These are phyloP conservation scores for Arthroderma sp. DNA, from an alignment of 2,329 filamentous ascomycete genomes.

Conservation along the genomic window DNA sequence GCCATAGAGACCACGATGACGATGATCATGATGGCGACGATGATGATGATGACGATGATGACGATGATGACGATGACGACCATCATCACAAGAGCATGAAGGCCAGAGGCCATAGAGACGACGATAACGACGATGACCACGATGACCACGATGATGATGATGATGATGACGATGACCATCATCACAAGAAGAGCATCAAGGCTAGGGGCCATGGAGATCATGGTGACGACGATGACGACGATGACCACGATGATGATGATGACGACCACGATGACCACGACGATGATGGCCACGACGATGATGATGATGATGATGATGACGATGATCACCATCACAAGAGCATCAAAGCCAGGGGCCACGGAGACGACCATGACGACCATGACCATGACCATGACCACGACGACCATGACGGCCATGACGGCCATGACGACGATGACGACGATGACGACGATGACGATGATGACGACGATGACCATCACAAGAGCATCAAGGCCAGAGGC, in stretches of 20 bases:
- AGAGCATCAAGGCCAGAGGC: neutral
- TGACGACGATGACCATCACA: neutral
- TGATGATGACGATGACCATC: neutral
- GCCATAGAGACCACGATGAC: neutral
- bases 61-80: neutral
- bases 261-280: neutral
- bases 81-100: neutral
- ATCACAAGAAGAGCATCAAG: neutral
- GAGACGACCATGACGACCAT: neutral
- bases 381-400: neutral
- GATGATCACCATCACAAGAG: neutral
- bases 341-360: neutral
- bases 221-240: neutral
- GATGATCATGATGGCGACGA: neutral
- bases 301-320: neutral
- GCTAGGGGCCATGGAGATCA: neutral
- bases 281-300: neutral
- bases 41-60: neutral
- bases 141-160: neutral
- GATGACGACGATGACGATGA: neutral
- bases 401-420: neutral
- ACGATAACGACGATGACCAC: neutral
- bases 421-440: neutral
- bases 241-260: neutral
- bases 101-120: neutral